Base-by-base conservation (phyloP, 2,329 filamentous ascomycete genomes). In the Neoarthrinium moseri region DNA sequence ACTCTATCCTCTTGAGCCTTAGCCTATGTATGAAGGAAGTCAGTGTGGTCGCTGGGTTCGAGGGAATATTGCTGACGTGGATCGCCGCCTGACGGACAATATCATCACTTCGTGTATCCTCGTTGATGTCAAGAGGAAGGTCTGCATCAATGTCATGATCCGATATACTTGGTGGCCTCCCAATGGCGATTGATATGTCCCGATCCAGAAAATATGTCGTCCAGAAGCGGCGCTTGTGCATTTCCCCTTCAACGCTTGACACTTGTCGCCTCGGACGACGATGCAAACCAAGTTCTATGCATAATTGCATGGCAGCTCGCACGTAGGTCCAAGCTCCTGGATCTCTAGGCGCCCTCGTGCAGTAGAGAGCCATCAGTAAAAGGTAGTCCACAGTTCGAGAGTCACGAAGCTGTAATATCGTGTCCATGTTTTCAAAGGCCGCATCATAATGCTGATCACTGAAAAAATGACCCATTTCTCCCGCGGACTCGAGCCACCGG, bases 191-290 rank as follows among this genome's bases (percentile, higher is more conserved):
- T 3, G 58, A 62, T 20, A 61, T 59, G 43, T 62, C 59, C 21
- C 59, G 49, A 36, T 62, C 59, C 18, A 62, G 45, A 37, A 59
- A 60, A 45, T 61, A 62, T 4, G 56, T 54, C 5, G 59, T 60
- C 59, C 59, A 62, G 36, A 62, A 62, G 12, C 57, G 54, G 8
- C 59, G 51, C 40, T 62, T 62, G 45, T 56, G 54, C 58, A 62
- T 61, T 42, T 62, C 59, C 2, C 51, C 52, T 21, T 58, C 54
- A 5, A 62, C 34, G 26, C 48, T 57, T 5, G 52, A 56, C 29
- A 50, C 49, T 21, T 54, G 54, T 11, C 55, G 51, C 24, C 56
- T 50, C 21, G 51, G 53, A 21, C 56, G 55, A 11, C 59, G 56
- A 46, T 62, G 59, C 21, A 61, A 47, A 8, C 59, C 59, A 10